Conservation (phyloP, 805 yeast species). For the Saccharomycopsis sp. region DNA sequence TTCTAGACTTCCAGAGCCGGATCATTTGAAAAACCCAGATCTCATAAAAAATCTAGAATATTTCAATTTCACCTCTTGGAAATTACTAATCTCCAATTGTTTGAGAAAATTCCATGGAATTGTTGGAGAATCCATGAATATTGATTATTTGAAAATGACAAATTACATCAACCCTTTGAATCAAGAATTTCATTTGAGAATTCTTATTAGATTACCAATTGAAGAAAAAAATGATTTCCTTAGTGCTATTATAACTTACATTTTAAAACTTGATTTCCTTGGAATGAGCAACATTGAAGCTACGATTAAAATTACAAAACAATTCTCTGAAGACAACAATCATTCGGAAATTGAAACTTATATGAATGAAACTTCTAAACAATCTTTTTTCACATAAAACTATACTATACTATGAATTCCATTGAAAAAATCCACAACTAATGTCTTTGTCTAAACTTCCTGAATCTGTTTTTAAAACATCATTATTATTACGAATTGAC, state of each 20-base stretch:
- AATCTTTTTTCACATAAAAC: neutral
- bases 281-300: slow-evolving; percentile 15
- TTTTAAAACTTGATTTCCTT: slow-evolving; percentile 3
- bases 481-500: slow-evolving; percentile 9
- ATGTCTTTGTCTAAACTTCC: slow-evolving; percentile 22
- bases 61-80: slow-evolving; percentile 30
- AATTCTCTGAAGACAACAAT: neutral
- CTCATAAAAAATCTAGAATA: neutral
- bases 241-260: slow-evolving; percentile 19
- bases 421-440: slow-evolving; percentile 45
- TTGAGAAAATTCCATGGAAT: slow-evolving; percentile 30
- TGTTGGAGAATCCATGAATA: slow-evolving; percentile 31
- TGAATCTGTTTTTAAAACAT: slow-evolving; percentile 8
- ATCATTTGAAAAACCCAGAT: neutral
- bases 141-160: slow-evolving; percentile 22
- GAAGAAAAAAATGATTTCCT: slow-evolving; percentile 23
- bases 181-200: neutral
- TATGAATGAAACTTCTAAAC: slow-evolving; percentile 1
- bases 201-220: slow-evolving; percentile 21
- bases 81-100: slow-evolving; percentile 26
- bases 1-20: neutral
- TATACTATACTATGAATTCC: slow-evolving; percentile 27
- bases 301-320: slow-evolving; percentile 9
- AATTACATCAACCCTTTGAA: neutral
- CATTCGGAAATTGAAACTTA: neutral